Evolutionary conservation across 495 filamentous ascomycete genomes (phyloP).

Genomic region (Penicillium ucsense): DNA sequence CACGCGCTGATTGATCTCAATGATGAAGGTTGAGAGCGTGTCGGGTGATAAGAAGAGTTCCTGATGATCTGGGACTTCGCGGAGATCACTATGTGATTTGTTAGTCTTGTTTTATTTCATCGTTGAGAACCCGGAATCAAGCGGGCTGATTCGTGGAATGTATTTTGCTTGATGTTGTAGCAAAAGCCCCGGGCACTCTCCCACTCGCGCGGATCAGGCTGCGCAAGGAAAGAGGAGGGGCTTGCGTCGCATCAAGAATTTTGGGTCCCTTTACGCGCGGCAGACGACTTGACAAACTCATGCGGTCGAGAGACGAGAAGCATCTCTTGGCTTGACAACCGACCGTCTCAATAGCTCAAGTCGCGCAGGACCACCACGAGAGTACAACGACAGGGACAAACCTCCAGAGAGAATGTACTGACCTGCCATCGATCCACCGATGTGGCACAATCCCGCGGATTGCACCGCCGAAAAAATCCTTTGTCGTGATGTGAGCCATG

Average conservation of each 20-base stretch:
- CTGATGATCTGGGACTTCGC: conserved; percentile 88
- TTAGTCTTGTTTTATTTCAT: neutral
- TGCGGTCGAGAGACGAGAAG: no score
- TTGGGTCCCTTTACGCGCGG: no score
- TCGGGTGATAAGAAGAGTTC: conserved; percentile 80
- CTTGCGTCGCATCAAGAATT: no score
- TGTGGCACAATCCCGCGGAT: conserved; percentile 62
- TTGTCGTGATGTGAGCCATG: conserved; percentile 43
- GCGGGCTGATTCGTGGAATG: neutral
- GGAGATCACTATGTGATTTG: conserved; percentile 49
- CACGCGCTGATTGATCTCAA: conserved; percentile 80
- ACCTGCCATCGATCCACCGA: conserved; percentile 77
- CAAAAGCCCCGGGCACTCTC: no score
- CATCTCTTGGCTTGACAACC: no score
- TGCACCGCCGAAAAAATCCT: conserved; percentile 72
- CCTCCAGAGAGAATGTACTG: conserved; percentile 14
- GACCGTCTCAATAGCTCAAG: no score
- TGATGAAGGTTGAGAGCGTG: conserved; percentile 70
- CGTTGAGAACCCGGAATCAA: neutral
- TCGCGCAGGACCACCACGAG: no score
- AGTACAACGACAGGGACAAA: neutral
- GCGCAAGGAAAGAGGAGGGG: no score
- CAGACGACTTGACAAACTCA: no score
- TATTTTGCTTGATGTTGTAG: no score
- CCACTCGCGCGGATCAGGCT: no score